Evolutionary conservation across 768 basidiomycete species (phyloP).

Genomic region (Porphyrellus cyaneotinctus): DNA sequence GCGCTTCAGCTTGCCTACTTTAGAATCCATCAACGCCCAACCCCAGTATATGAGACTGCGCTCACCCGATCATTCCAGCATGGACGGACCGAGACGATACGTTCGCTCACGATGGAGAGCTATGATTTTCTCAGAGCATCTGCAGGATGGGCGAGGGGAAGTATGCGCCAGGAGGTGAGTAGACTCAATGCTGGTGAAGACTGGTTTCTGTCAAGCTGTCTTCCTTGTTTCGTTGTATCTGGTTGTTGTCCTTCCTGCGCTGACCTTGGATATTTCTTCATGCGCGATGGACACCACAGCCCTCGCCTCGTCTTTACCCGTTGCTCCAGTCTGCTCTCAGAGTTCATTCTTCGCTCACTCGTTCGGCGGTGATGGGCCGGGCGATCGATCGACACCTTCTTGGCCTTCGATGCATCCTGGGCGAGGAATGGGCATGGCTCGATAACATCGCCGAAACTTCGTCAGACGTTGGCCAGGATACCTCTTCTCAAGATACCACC

Average conservation of each 20-base stretch:
- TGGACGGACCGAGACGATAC: slow-evolving; percentile 88
- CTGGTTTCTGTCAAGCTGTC: slow-evolving; percentile 1
- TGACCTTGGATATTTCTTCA: too few species aligned
- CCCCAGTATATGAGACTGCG: slow-evolving; percentile 91
- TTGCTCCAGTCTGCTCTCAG: slow-evolving; percentile 66
- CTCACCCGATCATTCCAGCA: slow-evolving; percentile 82
- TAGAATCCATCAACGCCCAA: slow-evolving; percentile 67
- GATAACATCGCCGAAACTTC: slow-evolving; percentile 8
- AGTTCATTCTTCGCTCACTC: slow-evolving; percentile 67
- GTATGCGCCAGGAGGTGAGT: slow-evolving; percentile 12
- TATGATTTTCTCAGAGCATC: slow-evolving; percentile 46
- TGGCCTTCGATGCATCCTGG: slow-evolving; percentile 67
- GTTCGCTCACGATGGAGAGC: slow-evolving; percentile 68
- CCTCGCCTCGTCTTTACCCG: slow-evolving; percentile 32
- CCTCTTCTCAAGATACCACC: slow-evolving; percentile 4
- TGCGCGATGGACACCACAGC: slow-evolving; percentile 11
- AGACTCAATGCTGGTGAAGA: background rate
- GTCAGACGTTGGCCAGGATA: slow-evolving; percentile 1
- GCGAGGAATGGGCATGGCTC: slow-evolving; percentile 29
- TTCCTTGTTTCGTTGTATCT: background rate
- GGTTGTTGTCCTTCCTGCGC: too few species aligned
- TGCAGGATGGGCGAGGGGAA: slow-evolving; percentile 15
- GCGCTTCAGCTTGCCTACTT: slow-evolving; percentile 91
- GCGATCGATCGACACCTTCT: slow-evolving; percentile 93
- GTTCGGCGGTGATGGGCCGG: slow-evolving; percentile 72